Base-by-base conservation (phyloP, 75 land plant genomes). In the Larix kaempferi region DNA sequence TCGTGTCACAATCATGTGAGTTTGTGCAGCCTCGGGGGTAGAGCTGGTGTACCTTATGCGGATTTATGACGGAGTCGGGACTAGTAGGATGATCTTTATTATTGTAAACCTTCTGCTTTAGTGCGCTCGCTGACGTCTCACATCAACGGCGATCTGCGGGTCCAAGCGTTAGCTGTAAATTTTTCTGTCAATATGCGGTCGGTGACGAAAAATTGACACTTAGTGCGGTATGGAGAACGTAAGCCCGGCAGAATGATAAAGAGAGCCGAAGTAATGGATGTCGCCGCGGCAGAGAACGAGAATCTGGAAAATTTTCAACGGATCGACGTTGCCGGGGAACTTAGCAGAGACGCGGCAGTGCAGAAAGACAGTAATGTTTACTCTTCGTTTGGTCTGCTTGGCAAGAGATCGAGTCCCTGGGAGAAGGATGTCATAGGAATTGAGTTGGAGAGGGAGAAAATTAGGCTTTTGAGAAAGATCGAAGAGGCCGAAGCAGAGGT, bases 401-500 rank as follows among this genome's bases (percentile, higher is more conserved):
- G 35, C 71, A 16, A 44, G 71, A 35, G 71, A 16, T 66, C 44
- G 10, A 37, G 10, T 66, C 41, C n/a, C 71, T 35, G 49, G 3
- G 37, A 66, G 41, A 41, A 35, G 7, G 37, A 37, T 0, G 6
- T 66, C 4, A 2, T 14, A 65, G 69, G 76, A 65, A 54, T 5
- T 21, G 80, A 65, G 7, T 66, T 78, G 55, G 78, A 81, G 25
- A 57, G 5, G 29, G 81, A 22, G 1, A 74, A 78, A 35, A 57
- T 14, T 35, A 52, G 79, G 69, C 61, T 85, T 80, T 55, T 80
- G 39, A 74, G 23, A 2, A 86, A 84, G 77, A 74, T 91, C 0
- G 41, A 82, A 63, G 26, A 13, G 25, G 82, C 81, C 1, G 78
- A 84, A 26, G 76, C 22, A 21, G 90, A 89, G 75, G 71, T 92